A percentile compares a stretch with the other conserved stretches of the same genome.
Evolutionary conservation across 352 stramenopile species (phyloP).

Genomic region (Halophytophthora polymorphica): DNA sequence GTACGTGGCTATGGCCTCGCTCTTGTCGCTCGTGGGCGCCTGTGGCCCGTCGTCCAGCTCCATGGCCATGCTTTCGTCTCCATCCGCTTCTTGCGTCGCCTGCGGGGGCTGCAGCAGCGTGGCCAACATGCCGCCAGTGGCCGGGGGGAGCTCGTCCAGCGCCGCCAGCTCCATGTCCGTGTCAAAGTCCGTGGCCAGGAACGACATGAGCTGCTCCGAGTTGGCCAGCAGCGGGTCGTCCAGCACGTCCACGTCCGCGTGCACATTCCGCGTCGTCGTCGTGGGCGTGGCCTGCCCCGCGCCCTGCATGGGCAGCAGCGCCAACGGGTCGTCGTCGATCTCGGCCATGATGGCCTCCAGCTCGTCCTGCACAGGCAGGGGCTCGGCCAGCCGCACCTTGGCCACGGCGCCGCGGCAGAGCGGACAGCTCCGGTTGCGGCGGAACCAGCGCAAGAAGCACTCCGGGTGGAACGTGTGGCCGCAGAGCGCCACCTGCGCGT

Average conservation of each 20-base stretch:
- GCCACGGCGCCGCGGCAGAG: slow-evolving; percentile 64
- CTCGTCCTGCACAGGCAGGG: slow-evolving; percentile 52
- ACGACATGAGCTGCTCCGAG: slow-evolving; percentile 47
- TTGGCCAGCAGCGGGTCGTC: slow-evolving; percentile 37
- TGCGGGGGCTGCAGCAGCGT: slow-evolving; percentile 1
- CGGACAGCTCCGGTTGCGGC: slow-evolving; percentile 67
- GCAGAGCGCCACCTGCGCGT: slow-evolving; percentile 62
- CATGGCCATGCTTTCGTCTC: slow-evolving; percentile 32
- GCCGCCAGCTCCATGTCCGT: slow-evolving; percentile 68
- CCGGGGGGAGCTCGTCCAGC: slow-evolving; percentile 41
- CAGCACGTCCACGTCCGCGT: slow-evolving; percentile 20
- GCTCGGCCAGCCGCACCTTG: slow-evolving; percentile 49
- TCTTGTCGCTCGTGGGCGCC: slow-evolving; percentile 15
- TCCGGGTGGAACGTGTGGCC: slow-evolving; percentile 78
- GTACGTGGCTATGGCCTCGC: slow-evolving; percentile 7
- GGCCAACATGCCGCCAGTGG: slow-evolving; percentile 3
- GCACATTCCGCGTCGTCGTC: slow-evolving; percentile 4
- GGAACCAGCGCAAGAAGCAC: slow-evolving; percentile 82
- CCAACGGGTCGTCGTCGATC: slow-evolving; percentile 51
- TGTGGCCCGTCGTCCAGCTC: slow-evolving; percentile 26
- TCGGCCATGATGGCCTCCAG: slow-evolving; percentile 78
- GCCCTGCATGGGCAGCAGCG: slow-evolving; percentile 17
- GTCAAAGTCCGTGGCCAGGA: slow-evolving; percentile 50
- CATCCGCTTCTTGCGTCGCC: slow-evolving; percentile 15
- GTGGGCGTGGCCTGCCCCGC: not conserved